Conservation (phyloP, 1,284 basidiomycete species). For the Cryptococcus maquisensis region DNA sequence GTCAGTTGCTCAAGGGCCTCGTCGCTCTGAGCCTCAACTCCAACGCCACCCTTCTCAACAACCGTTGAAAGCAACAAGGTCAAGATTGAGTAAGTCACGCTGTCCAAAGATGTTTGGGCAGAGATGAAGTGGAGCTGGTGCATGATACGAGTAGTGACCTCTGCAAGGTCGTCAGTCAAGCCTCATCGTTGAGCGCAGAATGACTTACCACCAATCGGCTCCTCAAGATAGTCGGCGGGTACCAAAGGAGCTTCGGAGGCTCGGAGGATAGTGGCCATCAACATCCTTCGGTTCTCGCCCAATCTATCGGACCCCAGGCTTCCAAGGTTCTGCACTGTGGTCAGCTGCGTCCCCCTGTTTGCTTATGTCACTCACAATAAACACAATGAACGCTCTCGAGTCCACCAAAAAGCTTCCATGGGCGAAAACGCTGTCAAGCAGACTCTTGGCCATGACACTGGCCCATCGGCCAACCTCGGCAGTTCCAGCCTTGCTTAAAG, state of each 20-base stretch:
- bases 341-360: background rate
- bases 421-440: conserved; percentile 64
- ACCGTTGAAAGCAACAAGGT: conserved; percentile 74
- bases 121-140: conserved; percentile 79
- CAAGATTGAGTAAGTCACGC: conserved; percentile 75
- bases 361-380: conserved; percentile 57
- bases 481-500: conserved; percentile 60
- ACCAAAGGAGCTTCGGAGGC: conserved; percentile 63
- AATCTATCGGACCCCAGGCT: conserved; percentile 59
- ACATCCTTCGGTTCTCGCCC: conserved; percentile 62
- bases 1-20: conserved; percentile 82
- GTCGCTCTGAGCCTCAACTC: conserved; percentile 57
- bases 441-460: conserved; percentile 57
- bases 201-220: conserved; percentile 63
- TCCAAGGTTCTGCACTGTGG: conserved; percentile 18
- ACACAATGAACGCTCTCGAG: conserved; percentile 63
- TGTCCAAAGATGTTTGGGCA: conserved; percentile 77
- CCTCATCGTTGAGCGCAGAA: too few species aligned
- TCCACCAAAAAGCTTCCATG: conserved; percentile 61
- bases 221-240: conserved; percentile 67
- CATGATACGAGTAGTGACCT: conserved; percentile 75
- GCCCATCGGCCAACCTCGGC: conserved; percentile 60
- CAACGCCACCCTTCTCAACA: conserved; percentile 65
- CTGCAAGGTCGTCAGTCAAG: conserved; percentile 46
- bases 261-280: conserved; percentile 75